phyloP scores from a whole-genome alignment of 331 rosid species.

The Stylosanthes scabra region DNA sequence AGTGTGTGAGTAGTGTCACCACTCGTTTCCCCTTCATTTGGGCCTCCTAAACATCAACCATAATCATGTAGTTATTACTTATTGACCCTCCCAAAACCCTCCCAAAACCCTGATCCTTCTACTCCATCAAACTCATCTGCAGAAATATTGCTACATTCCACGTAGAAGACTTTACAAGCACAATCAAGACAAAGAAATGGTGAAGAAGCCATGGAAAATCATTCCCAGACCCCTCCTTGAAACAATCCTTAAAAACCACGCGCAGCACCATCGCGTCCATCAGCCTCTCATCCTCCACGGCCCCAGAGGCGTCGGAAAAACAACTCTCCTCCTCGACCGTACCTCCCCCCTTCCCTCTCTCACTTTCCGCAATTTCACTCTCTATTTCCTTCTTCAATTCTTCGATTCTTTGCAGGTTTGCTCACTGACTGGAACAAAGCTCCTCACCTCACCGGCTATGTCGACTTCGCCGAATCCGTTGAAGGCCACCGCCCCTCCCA shows the following conservation, averaged over 20 bases:
- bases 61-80: too few species aligned
- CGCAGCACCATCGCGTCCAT: slow-evolving; percentile 86
- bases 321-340: slow-evolving; percentile 91
- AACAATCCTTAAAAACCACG: slow-evolving; percentile 89
- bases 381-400: neutral
- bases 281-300: slow-evolving; percentile 91
- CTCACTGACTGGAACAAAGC: slow-evolving; percentile 81
- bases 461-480: slow-evolving; percentile 81
- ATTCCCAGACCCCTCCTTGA: slow-evolving; percentile 86
- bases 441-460: slow-evolving; percentile 86
- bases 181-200: slow-evolving; percentile 46
- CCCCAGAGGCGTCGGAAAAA: slow-evolving; percentile 94
- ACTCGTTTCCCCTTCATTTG: too few species aligned
- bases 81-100: too few species aligned
- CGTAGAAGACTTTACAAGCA: too few species aligned
- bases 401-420: slow-evolving; percentile 54
- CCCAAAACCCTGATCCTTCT: too few species aligned
- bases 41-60: too few species aligned
- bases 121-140: too few species aligned
- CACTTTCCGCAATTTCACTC: neutral
- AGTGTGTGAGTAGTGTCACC: too few species aligned
- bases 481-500: slow-evolving; percentile 58
- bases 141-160: too few species aligned
- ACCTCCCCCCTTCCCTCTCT: neutral
- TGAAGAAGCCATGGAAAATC: slow-evolving; percentile 77